A percentile compares a stretch with the other conserved stretches of the same genome.
Conservation (phyloP, 768 basidiomycete genomes). For the Pleurotus pulmonarius region DNA sequence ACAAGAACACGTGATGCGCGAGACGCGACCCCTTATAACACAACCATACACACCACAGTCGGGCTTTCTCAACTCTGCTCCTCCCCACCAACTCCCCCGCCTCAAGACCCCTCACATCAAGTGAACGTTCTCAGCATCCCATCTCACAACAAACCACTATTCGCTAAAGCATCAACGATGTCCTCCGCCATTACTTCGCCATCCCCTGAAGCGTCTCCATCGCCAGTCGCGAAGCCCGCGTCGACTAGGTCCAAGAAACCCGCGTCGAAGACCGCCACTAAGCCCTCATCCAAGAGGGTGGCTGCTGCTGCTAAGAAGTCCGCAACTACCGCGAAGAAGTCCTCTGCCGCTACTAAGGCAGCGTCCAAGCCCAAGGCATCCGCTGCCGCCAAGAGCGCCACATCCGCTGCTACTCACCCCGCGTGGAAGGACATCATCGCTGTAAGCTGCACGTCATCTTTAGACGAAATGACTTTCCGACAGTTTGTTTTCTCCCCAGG, state of each 20-base stretch:
- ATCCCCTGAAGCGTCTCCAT: constrained; percentile 15
- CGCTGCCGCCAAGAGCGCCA: constrained; percentile 13
- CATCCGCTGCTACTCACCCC: constrained; percentile 31
- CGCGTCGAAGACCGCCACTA: too few relatives aligned
- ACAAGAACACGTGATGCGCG: neutral
- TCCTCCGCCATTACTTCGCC: constrained; percentile 24
- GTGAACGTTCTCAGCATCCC: neutral
- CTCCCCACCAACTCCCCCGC: neutral
- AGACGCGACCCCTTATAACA: constrained; percentile 3
- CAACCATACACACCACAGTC: neutral
- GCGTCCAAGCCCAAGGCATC: constrained; percentile 27
- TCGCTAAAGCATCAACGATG: constrained; percentile 13
- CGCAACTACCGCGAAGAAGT: constrained; percentile 16
- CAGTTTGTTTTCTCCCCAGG: neutral
- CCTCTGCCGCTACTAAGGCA: constrained; percentile 25
- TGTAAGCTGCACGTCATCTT: constrained; percentile 22
- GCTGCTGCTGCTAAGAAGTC: constrained; percentile 14
- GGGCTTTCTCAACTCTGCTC: neutral
- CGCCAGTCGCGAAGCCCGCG: constrained; percentile 16
- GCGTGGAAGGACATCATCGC: constrained; percentile 56
- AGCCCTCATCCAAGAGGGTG: constrained; percentile 14
- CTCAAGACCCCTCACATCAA: constrained; percentile 8
- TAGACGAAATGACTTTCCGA: neutral
- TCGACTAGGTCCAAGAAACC: constrained; percentile 9
- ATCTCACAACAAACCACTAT: constrained; percentile 2